Percentiles rank a stretch among this genome's conserved stretches.
Evolutionary conservation across 495 filamentous ascomycete species (phyloP).

Genomic region (Xylaria venustula): DNA sequence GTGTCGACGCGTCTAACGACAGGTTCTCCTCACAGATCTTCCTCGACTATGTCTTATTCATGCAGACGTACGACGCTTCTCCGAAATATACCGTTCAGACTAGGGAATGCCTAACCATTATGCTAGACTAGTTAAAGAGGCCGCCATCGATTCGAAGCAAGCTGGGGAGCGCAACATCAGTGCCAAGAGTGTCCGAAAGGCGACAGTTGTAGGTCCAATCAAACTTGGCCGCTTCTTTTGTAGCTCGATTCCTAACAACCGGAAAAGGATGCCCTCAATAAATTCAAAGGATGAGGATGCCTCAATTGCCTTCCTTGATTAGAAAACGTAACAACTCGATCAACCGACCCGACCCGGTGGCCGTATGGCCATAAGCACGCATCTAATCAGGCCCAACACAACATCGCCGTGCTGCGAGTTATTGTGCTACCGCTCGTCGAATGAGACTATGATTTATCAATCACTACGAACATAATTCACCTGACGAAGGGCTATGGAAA

Average conservation of each 20-base stretch:
- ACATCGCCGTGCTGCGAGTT: neutral
- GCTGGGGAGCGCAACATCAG: conserved; percentile 70
- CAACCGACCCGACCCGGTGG: neutral
- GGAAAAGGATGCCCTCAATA: conserved; percentile 64
- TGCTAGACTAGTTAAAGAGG: conserved; percentile 77
- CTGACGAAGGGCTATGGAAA: neutral
- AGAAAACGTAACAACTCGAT: neutral
- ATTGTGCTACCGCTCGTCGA: neutral
- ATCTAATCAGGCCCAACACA: neutral
- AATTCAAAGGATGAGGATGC: conserved; percentile 67
- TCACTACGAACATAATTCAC: neutral
- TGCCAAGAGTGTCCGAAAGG: conserved; percentile 72
- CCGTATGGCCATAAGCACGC: too few species aligned
- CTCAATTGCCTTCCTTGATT: neutral
- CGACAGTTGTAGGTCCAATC: conserved; percentile 61
- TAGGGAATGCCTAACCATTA: conserved; percentile 2
- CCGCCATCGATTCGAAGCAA: conserved; percentile 72
- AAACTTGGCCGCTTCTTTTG: neutral
- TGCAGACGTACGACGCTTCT: conserved; percentile 66
- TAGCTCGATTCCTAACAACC: neutral
- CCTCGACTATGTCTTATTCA: conserved; percentile 85
- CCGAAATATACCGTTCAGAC: neutral
- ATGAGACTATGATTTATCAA: neutral
- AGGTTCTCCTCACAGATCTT: conserved; percentile 59
- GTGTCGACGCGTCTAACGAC: conserved; percentile 12